Percentiles rank a stretch among this genome's conserved stretches.
phyloP scores from a whole-genome alignment of 495 filamentous ascomycete species.

The Aspergillus egyptiacus region DNA sequence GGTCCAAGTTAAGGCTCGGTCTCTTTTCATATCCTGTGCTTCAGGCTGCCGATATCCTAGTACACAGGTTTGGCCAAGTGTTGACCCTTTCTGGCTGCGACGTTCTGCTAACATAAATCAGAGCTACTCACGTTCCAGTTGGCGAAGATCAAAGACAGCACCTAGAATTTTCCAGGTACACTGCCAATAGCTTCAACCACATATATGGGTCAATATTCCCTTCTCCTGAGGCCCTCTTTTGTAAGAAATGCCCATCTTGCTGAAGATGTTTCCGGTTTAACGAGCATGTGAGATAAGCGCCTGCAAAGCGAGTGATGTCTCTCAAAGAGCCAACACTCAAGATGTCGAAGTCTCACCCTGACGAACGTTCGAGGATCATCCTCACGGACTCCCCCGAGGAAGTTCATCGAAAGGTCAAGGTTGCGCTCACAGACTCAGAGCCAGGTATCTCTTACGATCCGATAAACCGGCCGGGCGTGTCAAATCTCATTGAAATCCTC shows the following conservation, averaged over 20 bases:
- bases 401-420: constrained; percentile 61
- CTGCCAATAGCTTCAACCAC: constrained; percentile 79
- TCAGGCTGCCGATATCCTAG: constrained; percentile 88
- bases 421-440: constrained; percentile 71
- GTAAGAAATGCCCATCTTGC: constrained; percentile 40
- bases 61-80: constrained; percentile 62
- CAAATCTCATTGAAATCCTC: constrained; percentile 77
- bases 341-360: constrained; percentile 85
- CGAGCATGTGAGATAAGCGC: constrained; percentile 40
- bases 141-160: constrained; percentile 92
- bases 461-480: constrained; percentile 64
- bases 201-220: constrained; percentile 58
- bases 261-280: constrained; percentile 1
- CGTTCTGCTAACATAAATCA: constrained; percentile 25
- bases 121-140: constrained; percentile 90
- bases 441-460: constrained; percentile 66
- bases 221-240: constrained; percentile 66
- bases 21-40: constrained; percentile 95
- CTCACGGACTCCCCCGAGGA: constrained; percentile 60
- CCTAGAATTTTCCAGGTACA: constrained; percentile 82
- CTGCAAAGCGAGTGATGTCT: constrained; percentile 83
- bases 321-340: constrained; percentile 68
- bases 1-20: constrained; percentile 68
- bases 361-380: constrained; percentile 68
- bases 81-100: constrained; percentile 2